phyloP scores from a whole-genome alignment of 1,139 yeast species.

The Pichia sp. region DNA sequence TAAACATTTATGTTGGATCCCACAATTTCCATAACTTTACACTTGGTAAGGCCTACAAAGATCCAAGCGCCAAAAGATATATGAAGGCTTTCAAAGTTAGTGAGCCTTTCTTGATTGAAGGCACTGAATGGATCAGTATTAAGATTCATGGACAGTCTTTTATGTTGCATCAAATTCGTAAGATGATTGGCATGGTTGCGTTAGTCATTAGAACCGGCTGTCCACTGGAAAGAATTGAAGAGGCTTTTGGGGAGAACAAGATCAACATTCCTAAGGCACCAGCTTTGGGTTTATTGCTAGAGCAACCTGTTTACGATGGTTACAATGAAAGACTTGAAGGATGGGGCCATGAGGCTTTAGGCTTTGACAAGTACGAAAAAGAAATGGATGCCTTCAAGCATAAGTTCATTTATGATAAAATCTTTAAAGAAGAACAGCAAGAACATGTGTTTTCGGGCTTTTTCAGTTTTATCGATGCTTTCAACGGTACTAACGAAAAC shows the following conservation, averaged over 20 bases:
- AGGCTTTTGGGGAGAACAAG: constrained; percentile 69
- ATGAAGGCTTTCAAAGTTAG: constrained; percentile 77
- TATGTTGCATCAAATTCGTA: constrained; percentile 96
- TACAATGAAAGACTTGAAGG: constrained; percentile 69
- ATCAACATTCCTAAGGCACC: constrained; percentile 97
- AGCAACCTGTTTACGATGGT: constrained; percentile 86
- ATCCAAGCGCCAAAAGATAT: constrained; percentile 76
- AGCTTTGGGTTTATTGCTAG: constrained; percentile 84
- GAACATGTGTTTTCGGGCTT: constrained; percentile 88
- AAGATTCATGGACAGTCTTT: constrained; percentile 97
- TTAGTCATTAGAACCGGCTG: constrained; percentile 81
- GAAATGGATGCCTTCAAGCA: constrained; percentile 84
- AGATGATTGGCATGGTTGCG: constrained; percentile 96
- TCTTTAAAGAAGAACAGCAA: constrained; percentile 79
- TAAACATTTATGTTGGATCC: constrained; percentile 74
- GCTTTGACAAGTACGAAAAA: constrained; percentile 59
- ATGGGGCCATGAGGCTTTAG: constrained; percentile 75
- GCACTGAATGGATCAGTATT: constrained; percentile 94
- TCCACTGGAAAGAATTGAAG: constrained; percentile 69
- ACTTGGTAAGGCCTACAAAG: constrained; percentile 79
- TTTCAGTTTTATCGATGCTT: constrained; percentile 81
- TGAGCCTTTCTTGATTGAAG: constrained; percentile 90
- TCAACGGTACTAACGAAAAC: constrained; percentile 41
- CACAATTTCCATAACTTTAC: constrained; percentile 97
- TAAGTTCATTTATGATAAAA: constrained; percentile 86